Conservation (phyloP, 441 rosid species). For the Arabidopsis hybrid region DNA sequence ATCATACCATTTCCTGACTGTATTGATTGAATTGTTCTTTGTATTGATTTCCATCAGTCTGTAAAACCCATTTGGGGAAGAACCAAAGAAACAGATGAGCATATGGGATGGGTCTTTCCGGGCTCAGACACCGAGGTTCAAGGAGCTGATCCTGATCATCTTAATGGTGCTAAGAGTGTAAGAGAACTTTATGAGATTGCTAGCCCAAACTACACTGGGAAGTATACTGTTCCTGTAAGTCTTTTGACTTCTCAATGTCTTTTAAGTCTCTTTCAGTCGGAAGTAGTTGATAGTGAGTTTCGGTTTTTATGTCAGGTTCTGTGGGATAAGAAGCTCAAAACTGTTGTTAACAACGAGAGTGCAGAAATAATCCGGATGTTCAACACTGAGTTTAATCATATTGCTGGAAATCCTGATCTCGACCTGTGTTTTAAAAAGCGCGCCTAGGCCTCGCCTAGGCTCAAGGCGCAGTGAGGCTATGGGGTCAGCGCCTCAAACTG, state of each 20-base stretch:
- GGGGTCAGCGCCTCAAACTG: too few relatives aligned
- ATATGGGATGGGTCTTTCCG: slow-evolving; percentile 94
- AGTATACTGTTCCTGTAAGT: slow-evolving; percentile 92
- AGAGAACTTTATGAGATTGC: slow-evolving; percentile 86
- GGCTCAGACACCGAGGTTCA: slow-evolving; percentile 63
- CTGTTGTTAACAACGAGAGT: slow-evolving; percentile 40
- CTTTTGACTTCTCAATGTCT: slow-evolving; percentile 11
- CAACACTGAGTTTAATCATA: slow-evolving; percentile 76
- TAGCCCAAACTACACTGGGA: slow-evolving; percentile 70
- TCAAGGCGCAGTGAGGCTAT: too few relatives aligned
- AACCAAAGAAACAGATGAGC: slow-evolving; percentile 85
- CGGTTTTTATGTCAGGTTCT: slow-evolving; percentile 56
- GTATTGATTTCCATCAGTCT: slow-evolving; percentile 53
- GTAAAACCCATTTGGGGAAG: slow-evolving; percentile 87
- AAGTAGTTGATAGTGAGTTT: slow-evolving; percentile 26
- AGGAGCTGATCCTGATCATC: slow-evolving; percentile 77
- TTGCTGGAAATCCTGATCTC: slow-evolving; percentile 74
- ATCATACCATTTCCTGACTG: slow-evolving; percentile 9
- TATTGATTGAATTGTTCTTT: slow-evolving; percentile 28
- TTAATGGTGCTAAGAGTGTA: slow-evolving; percentile 72
- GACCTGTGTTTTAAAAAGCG: too few relatives aligned
- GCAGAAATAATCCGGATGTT: slow-evolving; percentile 25
- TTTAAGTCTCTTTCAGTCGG: slow-evolving; percentile 20
- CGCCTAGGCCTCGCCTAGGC: too few relatives aligned
- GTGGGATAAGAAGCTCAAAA: slow-evolving; percentile 96